These are phyloP conservation scores for Xylaria multiplex DNA, from an alignment of 2,329 filamentous ascomycete species.

Conservation along the genomic window DNA sequence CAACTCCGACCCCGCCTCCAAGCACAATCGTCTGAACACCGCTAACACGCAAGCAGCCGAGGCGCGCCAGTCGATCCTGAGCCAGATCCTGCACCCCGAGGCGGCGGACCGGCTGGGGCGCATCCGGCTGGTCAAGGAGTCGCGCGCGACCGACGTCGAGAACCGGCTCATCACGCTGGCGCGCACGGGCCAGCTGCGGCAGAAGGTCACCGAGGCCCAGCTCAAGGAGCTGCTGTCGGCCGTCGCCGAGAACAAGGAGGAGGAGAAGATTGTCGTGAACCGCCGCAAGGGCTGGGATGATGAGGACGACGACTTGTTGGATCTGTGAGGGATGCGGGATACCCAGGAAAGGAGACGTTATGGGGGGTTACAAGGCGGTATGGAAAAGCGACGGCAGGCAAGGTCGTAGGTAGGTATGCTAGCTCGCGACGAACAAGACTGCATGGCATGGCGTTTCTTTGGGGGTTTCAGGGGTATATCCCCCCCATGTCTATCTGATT, in stretches of 20 bases:
- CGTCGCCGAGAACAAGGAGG: slow-evolving; percentile 79
- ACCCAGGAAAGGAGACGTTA: background rate
- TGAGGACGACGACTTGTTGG: slow-evolving; percentile 79
- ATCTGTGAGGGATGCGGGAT: slow-evolving; percentile 56
- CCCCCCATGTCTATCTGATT: slow-evolving; percentile 25
- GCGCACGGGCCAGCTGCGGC: slow-evolving; percentile 82
- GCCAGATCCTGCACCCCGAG: slow-evolving; percentile 93
- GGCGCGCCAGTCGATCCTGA: slow-evolving; percentile 79
- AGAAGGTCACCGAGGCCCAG: slow-evolving; percentile 91
- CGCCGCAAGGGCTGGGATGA: slow-evolving; percentile 87
- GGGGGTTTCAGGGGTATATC: slow-evolving; percentile 26
- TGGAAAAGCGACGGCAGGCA: background rate
- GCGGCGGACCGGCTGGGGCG: slow-evolving; percentile 92
- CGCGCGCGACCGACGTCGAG: slow-evolving; percentile 89
- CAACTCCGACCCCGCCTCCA: background rate
- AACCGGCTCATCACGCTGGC: slow-evolving; percentile 93
- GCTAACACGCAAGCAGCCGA: slow-evolving; percentile 59
- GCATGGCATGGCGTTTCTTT: slow-evolving; percentile 44
- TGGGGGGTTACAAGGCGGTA: background rate
- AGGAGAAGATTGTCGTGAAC: slow-evolving; percentile 87
- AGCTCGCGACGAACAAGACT: slow-evolving; percentile 14
- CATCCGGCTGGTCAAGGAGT: slow-evolving; percentile 94
- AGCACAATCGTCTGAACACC: too few species aligned
- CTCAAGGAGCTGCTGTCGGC: slow-evolving; percentile 90
- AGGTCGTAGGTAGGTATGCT: background rate